Conservation (phyloP, 2,329 filamentous ascomycete species). For the Colletotrichum tofieldiae region DNA sequence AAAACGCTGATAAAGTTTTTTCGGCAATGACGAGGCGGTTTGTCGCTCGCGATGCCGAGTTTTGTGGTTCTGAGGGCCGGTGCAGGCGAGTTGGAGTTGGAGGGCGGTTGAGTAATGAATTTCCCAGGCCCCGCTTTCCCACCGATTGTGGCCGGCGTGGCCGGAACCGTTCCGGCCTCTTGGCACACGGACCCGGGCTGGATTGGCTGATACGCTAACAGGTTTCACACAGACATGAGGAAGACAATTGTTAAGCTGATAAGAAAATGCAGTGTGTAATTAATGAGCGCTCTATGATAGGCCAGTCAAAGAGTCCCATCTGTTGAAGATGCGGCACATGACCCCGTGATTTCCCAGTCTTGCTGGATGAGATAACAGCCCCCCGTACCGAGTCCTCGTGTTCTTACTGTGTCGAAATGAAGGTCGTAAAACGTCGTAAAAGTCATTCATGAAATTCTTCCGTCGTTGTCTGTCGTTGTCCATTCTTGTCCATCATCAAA, state of each 20-base stretch:
- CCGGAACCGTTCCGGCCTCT: conserved; percentile 44
- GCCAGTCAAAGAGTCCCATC: conserved; percentile 2
- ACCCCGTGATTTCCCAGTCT: conserved; percentile 2
- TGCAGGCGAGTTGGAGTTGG: conserved; percentile 22
- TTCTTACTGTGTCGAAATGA: conserved; percentile 13
- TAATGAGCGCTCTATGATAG: conserved; percentile 25
- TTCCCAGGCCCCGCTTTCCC: conserved; percentile 27
- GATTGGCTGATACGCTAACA: conserved; percentile 39
- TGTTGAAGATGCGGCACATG: conserved; percentile 29
- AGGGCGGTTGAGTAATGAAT: conserved; percentile 40
- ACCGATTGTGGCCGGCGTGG: conserved; percentile 42
- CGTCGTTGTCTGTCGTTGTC: conserved; percentile 6
- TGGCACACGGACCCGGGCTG: conserved; percentile 34
- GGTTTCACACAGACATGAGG: conserved; percentile 16
- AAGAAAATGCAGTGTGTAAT: conserved; percentile 15
- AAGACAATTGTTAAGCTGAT: conserved; percentile 30
- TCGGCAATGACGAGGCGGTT: background rate
- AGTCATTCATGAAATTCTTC: background rate
- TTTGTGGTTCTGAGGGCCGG: conserved; percentile 2
- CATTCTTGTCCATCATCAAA: background rate
- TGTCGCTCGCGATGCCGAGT: conserved; percentile 20
- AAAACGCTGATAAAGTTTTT: background rate
- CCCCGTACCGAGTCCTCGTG: background rate
- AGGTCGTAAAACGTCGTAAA: conserved; percentile 12
- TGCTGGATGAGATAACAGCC: background rate